Evolutionary conservation across 306 rosid species (phyloP), one percentile per base, ranked within the genome.

Genomic region (Canavalia ensiformis): DNA sequence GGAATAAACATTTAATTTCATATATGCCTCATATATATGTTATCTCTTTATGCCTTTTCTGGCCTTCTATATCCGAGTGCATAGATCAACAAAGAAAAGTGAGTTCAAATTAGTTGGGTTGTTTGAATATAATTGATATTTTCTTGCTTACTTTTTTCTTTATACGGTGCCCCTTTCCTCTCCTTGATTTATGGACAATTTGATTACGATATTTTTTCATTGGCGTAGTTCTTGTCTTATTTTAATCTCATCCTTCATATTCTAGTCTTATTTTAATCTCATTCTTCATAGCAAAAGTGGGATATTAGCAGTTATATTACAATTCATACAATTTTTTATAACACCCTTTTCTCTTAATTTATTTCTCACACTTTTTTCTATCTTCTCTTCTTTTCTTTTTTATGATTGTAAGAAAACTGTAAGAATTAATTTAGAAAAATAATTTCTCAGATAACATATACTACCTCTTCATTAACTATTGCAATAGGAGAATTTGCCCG

Each of bases 161-260:
- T 29, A 3, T 4, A 74, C 11, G 12, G 31, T 58, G 68, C 31
- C 7, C 51, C 58, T 74, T 62, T 56, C 52, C 25, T 58, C 47
- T 59, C 54, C 54, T 75, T 58, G 4, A 45, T 42, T 75, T 75
- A 11, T 28, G 79, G 56, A 44, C 56, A 68, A 44, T 45, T 68
- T 46, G 37, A 42, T 44, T 64, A 37, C 28, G 25, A 7, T 67
- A 42, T 44, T 18, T 8, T 31, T 42, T 67, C 46, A 37, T 39
- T 37, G 46, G 5, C 31, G 46, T 63, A 12, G 1, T 9, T 7
- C 42, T 35, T 49, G n/a, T 49, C 54, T 49, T 46, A 46, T 6
- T 42, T 42, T 42, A 42, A 18, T 18, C 25, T 18, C 25, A 18
- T 18, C 25, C 25, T 18, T 18, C 25, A 18, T 18, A 18, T 18